Conservation (phyloP, 768 basidiomycete species). For the Mycena maculata region DNA sequence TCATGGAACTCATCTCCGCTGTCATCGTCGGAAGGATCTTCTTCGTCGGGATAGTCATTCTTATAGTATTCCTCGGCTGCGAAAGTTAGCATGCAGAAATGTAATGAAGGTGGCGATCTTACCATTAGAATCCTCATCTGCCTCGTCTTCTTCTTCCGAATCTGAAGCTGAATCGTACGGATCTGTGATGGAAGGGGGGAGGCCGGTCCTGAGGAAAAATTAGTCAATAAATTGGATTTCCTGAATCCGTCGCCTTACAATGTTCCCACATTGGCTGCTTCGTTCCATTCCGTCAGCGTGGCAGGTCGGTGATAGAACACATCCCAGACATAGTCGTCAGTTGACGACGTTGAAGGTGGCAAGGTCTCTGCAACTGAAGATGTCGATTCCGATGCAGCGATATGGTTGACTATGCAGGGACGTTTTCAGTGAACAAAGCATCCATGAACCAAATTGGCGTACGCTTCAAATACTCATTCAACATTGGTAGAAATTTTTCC, state of each 20-base stretch:
- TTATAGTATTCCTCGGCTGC: constrained; percentile 83
- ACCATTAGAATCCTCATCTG: constrained; percentile 90
- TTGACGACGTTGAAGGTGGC: constrained; percentile 16
- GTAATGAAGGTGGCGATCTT: constrained; percentile 12
- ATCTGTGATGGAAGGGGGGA: constrained; percentile 68
- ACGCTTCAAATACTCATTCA: constrained; percentile 82
- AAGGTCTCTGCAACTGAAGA: constrained; percentile 5
- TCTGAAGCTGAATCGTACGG: constrained; percentile 71
- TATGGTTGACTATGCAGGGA: constrained; percentile 44
- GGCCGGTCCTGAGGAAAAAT: constrained; percentile 61
- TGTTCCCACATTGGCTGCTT: constrained; percentile 68
- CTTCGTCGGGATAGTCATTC: constrained; percentile 87
- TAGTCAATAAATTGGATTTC: constrained; percentile 7
- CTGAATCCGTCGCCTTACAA: constrained; percentile 57
- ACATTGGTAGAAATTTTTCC: constrained; percentile 81
- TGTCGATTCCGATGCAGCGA: constrained; percentile 28
- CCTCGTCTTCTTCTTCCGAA: constrained; percentile 77
- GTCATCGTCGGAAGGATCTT: constrained; percentile 54
- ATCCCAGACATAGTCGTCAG: constrained; percentile 84
- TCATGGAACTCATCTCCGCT: constrained; percentile 64
- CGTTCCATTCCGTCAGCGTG: constrained; percentile 69
- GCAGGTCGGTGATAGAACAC: constrained; percentile 81
- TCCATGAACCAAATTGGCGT: constrained; percentile 33
- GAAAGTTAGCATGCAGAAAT: constrained; percentile 1
- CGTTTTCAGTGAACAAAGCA: neutral